Percentiles rank a stretch among this genome's conserved stretches.
Evolutionary conservation across 176 grass and related monocot genomes (phyloP).

Genomic region (Elaeis guineensis): DNA sequence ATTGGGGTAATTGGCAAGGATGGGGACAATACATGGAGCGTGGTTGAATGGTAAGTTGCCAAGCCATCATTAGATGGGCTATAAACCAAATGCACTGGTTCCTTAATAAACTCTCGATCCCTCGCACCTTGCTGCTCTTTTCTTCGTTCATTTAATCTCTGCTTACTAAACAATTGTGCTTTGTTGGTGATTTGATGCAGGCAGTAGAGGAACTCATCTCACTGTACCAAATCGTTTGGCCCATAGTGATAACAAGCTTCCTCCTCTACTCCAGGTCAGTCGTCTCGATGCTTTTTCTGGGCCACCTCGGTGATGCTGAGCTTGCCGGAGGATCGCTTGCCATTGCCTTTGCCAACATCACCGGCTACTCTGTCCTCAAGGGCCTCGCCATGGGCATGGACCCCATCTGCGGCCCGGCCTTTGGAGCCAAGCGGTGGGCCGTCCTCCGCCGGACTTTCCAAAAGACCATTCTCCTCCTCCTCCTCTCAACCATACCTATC

Average conservation of each 20-base stretch:
- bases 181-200: constrained; percentile 10
- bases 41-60: too few relatives aligned
- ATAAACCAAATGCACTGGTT: too few relatives aligned
- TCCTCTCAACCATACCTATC: constrained; percentile 7
- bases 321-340: constrained; percentile 81
- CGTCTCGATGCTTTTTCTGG: constrained; percentile 14
- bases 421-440: constrained; percentile 29
- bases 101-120: too few relatives aligned
- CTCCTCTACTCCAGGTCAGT: constrained; percentile 16
- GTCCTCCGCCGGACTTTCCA: constrained; percentile 16
- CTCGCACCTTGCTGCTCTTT: too few relatives aligned
- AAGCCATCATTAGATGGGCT: too few relatives aligned
- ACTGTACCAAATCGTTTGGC: constrained; percentile 26
- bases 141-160: too few relatives aligned
- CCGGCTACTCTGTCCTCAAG: constrained; percentile 82
- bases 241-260: constrained; percentile 31
- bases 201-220: constrained; percentile 22
- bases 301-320: not conserved
- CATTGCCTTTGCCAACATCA: constrained; percentile 88
- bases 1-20: too few relatives aligned
- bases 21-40: too few relatives aligned
- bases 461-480: constrained; percentile 8
- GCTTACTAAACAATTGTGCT: too few relatives aligned
- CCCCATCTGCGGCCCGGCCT: constrained; percentile 71
- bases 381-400: constrained; percentile 92